Conservation (phyloP, 2,329 filamentous ascomycete species). For the Claviceps humidiphila region DNA sequence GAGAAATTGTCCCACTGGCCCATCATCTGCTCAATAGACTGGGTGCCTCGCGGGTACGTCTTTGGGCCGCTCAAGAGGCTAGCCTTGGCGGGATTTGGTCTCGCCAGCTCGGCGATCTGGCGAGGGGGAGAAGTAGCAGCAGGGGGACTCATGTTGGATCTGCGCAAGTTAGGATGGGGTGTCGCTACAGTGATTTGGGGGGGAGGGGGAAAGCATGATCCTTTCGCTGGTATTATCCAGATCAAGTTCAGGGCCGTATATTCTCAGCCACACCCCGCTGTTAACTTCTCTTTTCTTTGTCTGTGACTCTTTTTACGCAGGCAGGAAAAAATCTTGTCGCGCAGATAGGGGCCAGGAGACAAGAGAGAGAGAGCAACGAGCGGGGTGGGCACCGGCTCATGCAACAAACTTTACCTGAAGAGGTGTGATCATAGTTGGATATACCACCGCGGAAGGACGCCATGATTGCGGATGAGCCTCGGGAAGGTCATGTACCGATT, state of each 20-base stretch:
- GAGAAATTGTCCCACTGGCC: conserved; percentile 71
- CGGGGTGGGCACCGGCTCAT: conserved; percentile 48
- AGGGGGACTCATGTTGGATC: conserved; percentile 61
- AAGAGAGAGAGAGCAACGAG: background rate
- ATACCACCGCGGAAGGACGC: conserved; percentile 21
- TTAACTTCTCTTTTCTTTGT: background rate
- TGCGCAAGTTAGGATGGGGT: conserved; percentile 17
- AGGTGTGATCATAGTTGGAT: conserved; percentile 23
- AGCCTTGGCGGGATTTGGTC: conserved; percentile 28
- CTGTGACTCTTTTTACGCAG: background rate
- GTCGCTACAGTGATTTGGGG: conserved; percentile 16
- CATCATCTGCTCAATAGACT: conserved; percentile 51
- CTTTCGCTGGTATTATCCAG: conserved; percentile 99
- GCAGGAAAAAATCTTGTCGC: background rate
- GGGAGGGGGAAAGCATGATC: conserved; percentile 77
- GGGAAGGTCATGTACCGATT: conserved; percentile 15
- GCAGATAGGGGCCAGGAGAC: background rate
- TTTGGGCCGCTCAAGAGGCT: conserved; percentile 16
- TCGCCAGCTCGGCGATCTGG: conserved; percentile 32
- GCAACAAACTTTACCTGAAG: conserved; percentile 36
- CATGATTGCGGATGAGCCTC: conserved; percentile 16
- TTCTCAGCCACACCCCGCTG: conserved; percentile 48
- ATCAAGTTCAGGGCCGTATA: conserved; percentile 92
- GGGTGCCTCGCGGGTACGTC: conserved; percentile 15
- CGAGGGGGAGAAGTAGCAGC: conserved; percentile 49